phyloP scores from a whole-genome alignment of 78 protist species.

The Dictyostelium purpureum region DNA sequence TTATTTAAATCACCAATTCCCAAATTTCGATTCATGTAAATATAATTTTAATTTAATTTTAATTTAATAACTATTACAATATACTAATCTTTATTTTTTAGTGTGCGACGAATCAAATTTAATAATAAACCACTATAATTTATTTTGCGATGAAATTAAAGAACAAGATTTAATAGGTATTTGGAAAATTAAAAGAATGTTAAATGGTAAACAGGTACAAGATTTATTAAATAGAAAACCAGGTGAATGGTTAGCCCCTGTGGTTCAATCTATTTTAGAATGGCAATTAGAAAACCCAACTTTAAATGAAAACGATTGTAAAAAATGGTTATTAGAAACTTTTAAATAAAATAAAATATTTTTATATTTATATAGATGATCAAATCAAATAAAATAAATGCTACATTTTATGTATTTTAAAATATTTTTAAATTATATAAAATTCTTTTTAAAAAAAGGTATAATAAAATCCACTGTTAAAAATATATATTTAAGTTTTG shows the following conservation, averaged over 20 bases:
- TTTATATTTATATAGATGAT: too few species aligned
- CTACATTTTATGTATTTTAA: too few species aligned
- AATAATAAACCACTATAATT: neutral
- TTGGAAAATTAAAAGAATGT: constrained; percentile 62
- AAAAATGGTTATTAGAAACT: constrained; percentile 43
- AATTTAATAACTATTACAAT: neutral
- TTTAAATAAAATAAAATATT: too few species aligned
- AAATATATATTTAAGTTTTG: neutral
- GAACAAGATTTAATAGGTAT: constrained; percentile 33
- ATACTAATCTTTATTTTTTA: neutral
- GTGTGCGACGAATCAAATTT: constrained; percentile 16
- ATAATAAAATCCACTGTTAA: too few species aligned
- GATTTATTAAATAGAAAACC: constrained; percentile 35
- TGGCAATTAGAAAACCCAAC: constrained; percentile 71
- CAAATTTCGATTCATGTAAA: neutral
- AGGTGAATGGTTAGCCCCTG: constrained; percentile 58
- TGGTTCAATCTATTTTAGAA: constrained; percentile 51
- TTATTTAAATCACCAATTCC: neutral
- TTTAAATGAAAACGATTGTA: constrained; percentile 24
- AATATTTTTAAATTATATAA: too few species aligned
- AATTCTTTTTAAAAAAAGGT: too few species aligned
- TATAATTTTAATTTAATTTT: neutral
- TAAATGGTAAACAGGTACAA: constrained; percentile 63
- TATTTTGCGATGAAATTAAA: constrained; percentile 22
- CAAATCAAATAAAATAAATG: neutral